phyloP scores from a whole-genome alignment of 192 early-diverging fungal species.

The Linnemannia elongata region DNA sequence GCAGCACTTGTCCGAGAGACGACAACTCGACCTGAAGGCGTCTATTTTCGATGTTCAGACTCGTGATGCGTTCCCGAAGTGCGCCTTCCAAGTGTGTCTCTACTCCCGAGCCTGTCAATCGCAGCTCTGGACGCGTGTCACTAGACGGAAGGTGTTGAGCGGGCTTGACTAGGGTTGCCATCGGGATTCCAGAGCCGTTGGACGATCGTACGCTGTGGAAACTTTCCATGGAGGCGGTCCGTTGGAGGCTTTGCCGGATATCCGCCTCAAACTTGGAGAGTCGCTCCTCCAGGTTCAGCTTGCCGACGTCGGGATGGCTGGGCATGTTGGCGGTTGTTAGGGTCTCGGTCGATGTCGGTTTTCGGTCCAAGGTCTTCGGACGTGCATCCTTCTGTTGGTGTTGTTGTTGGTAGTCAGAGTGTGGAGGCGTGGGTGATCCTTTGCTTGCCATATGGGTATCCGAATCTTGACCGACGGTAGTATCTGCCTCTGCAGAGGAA shows the following conservation, averaged over 20 bases:
- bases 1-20: conserved; percentile 7
- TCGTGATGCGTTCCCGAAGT: conserved; percentile 22
- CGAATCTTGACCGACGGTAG: conserved; percentile 12
- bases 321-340: conserved; percentile 19
- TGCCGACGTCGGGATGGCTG: neutral
- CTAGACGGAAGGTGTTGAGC: neutral
- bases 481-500: conserved; percentile 28
- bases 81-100: conserved; percentile 11
- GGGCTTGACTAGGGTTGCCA: conserved; percentile 1
- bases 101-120: conserved; percentile 6
- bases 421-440: neutral
- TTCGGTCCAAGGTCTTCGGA: conserved; percentile 14
- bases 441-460: neutral
- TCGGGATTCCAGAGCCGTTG: conserved; percentile 12
- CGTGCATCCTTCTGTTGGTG: neutral
- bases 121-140: conserved; percentile 5
- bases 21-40: conserved; percentile 21
- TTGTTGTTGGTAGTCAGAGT: neutral
- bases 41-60: conserved; percentile 18
- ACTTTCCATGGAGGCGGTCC: conserved; percentile 17
- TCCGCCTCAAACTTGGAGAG: conserved; percentile 28
- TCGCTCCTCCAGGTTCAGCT: conserved; percentile 19
- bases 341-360: conserved; percentile 28
- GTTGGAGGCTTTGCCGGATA: conserved; percentile 23
- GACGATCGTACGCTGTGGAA: conserved; percentile 28